phyloP scores from a whole-genome alignment of 2,329 filamentous ascomycete species.

The Sphaceloma murrayae region DNA sequence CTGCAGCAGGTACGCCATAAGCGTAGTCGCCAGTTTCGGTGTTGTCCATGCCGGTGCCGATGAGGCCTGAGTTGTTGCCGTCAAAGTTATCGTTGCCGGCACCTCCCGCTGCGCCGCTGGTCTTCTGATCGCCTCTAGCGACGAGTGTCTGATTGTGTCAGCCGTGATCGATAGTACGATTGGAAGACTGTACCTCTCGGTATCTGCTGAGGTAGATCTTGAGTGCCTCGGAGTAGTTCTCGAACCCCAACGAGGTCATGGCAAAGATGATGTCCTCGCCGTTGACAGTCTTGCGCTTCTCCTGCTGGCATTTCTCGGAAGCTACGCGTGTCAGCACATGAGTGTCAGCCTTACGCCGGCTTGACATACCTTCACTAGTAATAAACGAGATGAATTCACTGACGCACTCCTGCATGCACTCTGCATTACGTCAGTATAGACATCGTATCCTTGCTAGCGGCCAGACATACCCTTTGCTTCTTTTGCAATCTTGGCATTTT shows the following conservation, averaged over 20 bases:
- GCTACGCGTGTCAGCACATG: slow-evolving; percentile 44
- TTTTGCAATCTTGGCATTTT: slow-evolving; percentile 79
- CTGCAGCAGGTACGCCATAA: slow-evolving; percentile 20
- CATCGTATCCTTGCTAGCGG: too few relatives aligned
- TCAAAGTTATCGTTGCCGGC: slow-evolving; percentile 25
- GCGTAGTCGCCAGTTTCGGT: slow-evolving; percentile 34
- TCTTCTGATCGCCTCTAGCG: slow-evolving; percentile 57
- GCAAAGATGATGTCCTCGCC: slow-evolving; percentile 97
- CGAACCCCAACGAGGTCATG: slow-evolving; percentile 97
- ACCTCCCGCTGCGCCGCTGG: slow-evolving; percentile 36
- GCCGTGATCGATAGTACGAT: slow-evolving; percentile 11
- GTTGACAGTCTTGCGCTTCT: slow-evolving; percentile 98
- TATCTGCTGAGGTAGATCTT: slow-evolving; percentile 98
- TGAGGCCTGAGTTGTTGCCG: slow-evolving; percentile 30
- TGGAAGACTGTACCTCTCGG: slow-evolving; percentile 60
- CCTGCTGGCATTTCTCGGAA: slow-evolving; percentile 97
- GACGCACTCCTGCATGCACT: slow-evolving; percentile 99
- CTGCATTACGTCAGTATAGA: slow-evolving; percentile 43
- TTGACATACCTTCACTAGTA: slow-evolving; percentile 81
- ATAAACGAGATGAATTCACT: slow-evolving; percentile 99
- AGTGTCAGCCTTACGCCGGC: neutral
- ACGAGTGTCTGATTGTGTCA: slow-evolving; percentile 63
- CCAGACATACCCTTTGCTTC: too few relatives aligned
- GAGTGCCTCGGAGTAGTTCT: slow-evolving; percentile 95
- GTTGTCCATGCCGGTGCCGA: slow-evolving; percentile 37